Conservation (phyloP, 139 green algal species). For the Zygnema circumcarinatum region DNA sequence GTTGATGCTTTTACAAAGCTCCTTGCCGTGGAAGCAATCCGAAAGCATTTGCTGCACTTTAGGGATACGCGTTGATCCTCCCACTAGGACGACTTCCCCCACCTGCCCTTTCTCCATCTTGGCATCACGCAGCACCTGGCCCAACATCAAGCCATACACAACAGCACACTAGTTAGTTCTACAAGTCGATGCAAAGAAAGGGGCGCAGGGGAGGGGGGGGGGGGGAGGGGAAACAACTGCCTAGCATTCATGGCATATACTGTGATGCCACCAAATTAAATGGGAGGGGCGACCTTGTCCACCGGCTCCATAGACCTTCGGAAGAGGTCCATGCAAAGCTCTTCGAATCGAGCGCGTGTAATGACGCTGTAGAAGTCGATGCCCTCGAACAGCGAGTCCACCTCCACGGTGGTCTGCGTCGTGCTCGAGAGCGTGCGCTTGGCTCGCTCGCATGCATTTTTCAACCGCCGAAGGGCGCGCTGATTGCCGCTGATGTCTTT, state of each 20-base stretch:
- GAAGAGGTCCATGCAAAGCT: constrained; percentile 99
- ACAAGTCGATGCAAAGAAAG: background rate
- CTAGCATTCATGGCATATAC: too few species aligned
- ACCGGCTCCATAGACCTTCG: constrained; percentile 62
- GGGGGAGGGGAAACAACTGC: too few species aligned
- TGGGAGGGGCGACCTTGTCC: constrained; percentile 41
- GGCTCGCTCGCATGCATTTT: constrained; percentile 89
- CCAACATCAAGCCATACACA: constrained; percentile 90
- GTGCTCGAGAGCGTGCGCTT: constrained; percentile 89
- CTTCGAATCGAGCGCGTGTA: constrained; percentile 96
- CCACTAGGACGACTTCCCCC: too few species aligned
- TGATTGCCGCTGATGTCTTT: constrained; percentile 93
- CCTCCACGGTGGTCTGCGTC: constrained; percentile 94
- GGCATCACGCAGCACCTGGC: constrained; percentile 93
- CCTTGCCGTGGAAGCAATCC: constrained; percentile 99
- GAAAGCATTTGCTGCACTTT: constrained; percentile 96
- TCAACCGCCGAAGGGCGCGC: constrained; percentile 77
- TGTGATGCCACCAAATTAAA: too few species aligned
- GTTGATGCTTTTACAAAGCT: constrained; percentile 99
- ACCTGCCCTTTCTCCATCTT: too few species aligned
- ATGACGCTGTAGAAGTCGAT: constrained; percentile 97
- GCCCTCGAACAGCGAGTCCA: constrained; percentile 96
- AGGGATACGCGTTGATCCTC: too few species aligned
- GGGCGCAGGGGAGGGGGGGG: background rate
- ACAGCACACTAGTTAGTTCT: constrained; percentile 69